Conservation (phyloP, 2,329 filamentous ascomycete genomes). For the Xylaria arbuscula region DNA sequence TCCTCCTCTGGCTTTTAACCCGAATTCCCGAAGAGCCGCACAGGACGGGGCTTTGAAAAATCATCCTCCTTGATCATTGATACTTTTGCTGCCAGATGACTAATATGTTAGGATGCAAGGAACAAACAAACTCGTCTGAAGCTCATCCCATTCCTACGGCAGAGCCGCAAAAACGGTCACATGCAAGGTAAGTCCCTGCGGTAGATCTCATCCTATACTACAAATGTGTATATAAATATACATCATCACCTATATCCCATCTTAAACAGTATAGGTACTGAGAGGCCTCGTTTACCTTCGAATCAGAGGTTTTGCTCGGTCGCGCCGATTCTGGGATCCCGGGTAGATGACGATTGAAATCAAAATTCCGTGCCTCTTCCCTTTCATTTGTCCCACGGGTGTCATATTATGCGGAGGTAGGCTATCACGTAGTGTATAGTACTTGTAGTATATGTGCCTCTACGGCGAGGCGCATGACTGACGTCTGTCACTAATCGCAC, state of each 20-base stretch:
- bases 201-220: slow-evolving; percentile 7
- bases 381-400: slow-evolving; percentile 4
- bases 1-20: slow-evolving; percentile 1
- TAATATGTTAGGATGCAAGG: slow-evolving; percentile 20
- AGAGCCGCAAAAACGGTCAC: slow-evolving; percentile 31
- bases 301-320: slow-evolving; percentile 20
- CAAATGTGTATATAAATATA: neutral
- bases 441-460: neutral
- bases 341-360: neutral
- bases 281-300: slow-evolving; percentile 16
- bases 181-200: slow-evolving; percentile 15
- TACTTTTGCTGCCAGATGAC: slow-evolving; percentile 6
- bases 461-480: slow-evolving; percentile 8
- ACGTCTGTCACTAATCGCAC: slow-evolving; percentile 21
- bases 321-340: slow-evolving; percentile 5
- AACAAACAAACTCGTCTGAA: neutral
- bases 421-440: neutral
- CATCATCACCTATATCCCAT: slow-evolving; percentile 1
- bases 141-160: slow-evolving; percentile 28
- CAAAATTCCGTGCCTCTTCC: slow-evolving; percentile 25
- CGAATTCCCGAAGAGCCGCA: slow-evolving; percentile 21
- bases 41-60: slow-evolving; percentile 5
- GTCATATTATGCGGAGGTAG: neutral
- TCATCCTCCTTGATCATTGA: neutral
- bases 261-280: neutral